Evolutionary conservation across 2,329 filamentous ascomycete genomes (phyloP).

Genomic region (Talaromyces amestolkiae): DNA sequence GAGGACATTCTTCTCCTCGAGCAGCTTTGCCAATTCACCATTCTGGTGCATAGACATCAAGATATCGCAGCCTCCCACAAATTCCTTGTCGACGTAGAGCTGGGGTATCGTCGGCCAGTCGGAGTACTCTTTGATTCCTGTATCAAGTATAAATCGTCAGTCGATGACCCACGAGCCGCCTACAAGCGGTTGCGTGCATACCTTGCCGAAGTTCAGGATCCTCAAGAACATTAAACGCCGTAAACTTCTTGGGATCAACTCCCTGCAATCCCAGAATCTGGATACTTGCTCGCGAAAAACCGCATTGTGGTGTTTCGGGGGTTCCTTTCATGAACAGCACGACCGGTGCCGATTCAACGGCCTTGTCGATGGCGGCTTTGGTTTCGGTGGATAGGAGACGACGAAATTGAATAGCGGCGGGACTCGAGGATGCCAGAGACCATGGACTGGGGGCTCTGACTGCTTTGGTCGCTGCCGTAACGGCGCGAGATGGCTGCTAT

Average conservation of each 20-base stretch:
- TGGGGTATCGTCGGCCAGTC: slow-evolving; percentile 99
- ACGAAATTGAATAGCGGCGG: slow-evolving; percentile 29
- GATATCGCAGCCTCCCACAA: slow-evolving; percentile 97
- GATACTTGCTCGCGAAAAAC: slow-evolving; percentile 91
- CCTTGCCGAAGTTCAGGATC: slow-evolving; percentile 80
- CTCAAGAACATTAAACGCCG: slow-evolving; percentile 96
- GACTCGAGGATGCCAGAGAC: slow-evolving; percentile 13
- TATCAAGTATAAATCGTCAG: slow-evolving; percentile 5
- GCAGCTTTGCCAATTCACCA: slow-evolving; percentile 83
- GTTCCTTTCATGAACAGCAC: slow-evolving; percentile 99
- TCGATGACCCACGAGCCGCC: background rate
- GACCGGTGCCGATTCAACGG: slow-evolving; percentile 81
- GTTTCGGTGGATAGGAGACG: slow-evolving; percentile 80
- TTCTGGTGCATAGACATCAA: slow-evolving; percentile 96
- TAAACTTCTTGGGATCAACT: slow-evolving; percentile 91
- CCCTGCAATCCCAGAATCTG: slow-evolving; percentile 94
- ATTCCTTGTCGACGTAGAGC: slow-evolving; percentile 92
- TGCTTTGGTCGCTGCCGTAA: slow-evolving; percentile 1
- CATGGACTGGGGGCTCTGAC: slow-evolving; percentile 12
- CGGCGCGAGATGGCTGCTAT: slow-evolving; percentile 13
- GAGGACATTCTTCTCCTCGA: slow-evolving; percentile 90
- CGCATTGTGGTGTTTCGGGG: slow-evolving; percentile 91
- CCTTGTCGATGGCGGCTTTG: slow-evolving; percentile 81
- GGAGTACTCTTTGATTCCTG: slow-evolving; percentile 97
- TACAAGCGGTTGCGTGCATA: slow-evolving; percentile 40